Percentiles rank a stretch among this genome's conserved stretches.
Evolutionary conservation across 352 stramenopile species (phyloP).

Genomic region (Globisporangium ultimum): DNA sequence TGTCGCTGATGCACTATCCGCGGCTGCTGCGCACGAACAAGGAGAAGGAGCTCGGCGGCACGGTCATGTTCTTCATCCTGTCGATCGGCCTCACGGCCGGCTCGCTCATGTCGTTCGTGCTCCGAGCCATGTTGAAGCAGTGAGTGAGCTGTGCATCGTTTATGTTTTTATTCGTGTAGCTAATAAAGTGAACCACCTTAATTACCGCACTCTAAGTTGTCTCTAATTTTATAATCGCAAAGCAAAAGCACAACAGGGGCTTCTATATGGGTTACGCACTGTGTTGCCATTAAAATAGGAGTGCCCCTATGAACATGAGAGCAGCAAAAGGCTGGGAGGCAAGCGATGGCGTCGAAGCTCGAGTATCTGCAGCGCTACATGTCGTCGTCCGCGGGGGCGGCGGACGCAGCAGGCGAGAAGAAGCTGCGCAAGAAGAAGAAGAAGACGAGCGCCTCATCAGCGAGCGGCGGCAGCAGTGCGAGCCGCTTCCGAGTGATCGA

Average conservation of each 20-base stretch:
- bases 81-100: conserved; percentile 66
- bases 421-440: conserved; percentile 56
- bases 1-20: conserved; percentile 81
- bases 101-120: conserved; percentile 74
- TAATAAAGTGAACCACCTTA: not conserved
- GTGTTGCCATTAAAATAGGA: not conserved
- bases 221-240: not conserved
- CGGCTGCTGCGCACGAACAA: conserved; percentile 40
- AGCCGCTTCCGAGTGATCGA: conserved; percentile 52
- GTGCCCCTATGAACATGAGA: not conserved
- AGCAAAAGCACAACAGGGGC: not conserved
- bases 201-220: not conserved
- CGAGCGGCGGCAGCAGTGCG: conserved; percentile 3
- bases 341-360: conserved; percentile 56
- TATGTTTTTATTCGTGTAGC: not conserved
- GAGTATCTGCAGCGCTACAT: conserved; percentile 82
- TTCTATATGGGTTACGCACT: not conserved
- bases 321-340: not conserved
- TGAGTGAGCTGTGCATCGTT: conserved; percentile 18
- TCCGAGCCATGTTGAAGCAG: conserved; percentile 72
- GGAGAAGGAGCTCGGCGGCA: conserved; percentile 73
- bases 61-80: conserved; percentile 82
- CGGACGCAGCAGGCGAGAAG: conserved; percentile 37
- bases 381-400: conserved; percentile 15
- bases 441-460: conserved; percentile 20